Conservation (phyloP, 2,329 filamentous ascomycete genomes). For the Monosporascus sp. region DNA sequence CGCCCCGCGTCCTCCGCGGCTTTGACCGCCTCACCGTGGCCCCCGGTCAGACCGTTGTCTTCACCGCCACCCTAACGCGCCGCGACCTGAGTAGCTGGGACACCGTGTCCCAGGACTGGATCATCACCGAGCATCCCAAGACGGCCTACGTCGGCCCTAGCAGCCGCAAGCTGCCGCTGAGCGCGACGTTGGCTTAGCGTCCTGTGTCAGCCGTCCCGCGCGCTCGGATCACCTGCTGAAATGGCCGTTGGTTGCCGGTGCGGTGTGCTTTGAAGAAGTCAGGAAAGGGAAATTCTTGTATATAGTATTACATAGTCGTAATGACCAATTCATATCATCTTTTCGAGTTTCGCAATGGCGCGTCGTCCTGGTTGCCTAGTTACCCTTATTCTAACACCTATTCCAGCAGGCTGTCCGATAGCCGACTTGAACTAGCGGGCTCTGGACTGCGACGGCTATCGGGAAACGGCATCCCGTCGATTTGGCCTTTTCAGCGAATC, state of each 20-base stretch:
- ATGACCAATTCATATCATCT: neutral
- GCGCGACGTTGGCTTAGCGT: constrained; percentile 19
- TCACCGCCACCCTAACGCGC: constrained; percentile 64
- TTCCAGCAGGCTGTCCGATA: too few relatives aligned
- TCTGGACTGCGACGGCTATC: too few relatives aligned
- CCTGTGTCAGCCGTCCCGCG: too few relatives aligned
- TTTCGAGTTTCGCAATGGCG: neutral
- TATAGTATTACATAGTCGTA: neutral
- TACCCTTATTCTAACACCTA: too few relatives aligned
- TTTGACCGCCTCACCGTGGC: constrained; percentile 74
- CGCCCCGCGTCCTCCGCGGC: constrained; percentile 61
- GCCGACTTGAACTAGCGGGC: too few relatives aligned
- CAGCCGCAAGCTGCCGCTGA: constrained; percentile 48
- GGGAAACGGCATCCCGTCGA: too few relatives aligned
- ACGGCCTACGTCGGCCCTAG: constrained; percentile 50
- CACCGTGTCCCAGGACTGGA: constrained; percentile 73
- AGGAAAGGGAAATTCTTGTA: neutral
- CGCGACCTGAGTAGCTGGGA: constrained; percentile 90
- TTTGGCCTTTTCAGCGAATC: too few relatives aligned
- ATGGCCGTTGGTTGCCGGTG: neutral
- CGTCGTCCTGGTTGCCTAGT: too few relatives aligned
- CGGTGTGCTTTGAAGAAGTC: neutral
- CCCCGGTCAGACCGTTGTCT: constrained; percentile 61
- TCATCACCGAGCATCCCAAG: constrained; percentile 48
- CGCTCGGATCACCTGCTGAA: too few relatives aligned